Conservation (phyloP, 2,329 filamentous ascomycete species). For the Alternaria ventricosa region DNA sequence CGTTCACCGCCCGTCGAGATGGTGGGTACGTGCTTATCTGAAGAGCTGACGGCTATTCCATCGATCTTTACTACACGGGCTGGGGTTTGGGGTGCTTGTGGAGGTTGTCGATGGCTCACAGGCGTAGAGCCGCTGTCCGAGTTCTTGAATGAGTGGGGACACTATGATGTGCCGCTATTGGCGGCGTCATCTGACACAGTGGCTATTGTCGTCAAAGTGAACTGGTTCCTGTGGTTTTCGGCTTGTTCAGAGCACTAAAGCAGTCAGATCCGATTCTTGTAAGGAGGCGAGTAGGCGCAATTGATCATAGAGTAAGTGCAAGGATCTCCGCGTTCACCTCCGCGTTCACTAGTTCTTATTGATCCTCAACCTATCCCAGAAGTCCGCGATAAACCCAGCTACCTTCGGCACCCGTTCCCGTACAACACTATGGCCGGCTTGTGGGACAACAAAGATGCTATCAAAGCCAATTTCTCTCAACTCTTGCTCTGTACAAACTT, state of each 20-base stretch:
- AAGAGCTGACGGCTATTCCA: background rate
- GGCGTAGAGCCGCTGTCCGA: background rate
- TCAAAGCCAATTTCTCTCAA: conserved; percentile 43
- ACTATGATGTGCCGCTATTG: too few species aligned
- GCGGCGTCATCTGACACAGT: background rate
- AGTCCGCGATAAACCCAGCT: conserved; percentile 38
- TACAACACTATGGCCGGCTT: conserved; percentile 52
- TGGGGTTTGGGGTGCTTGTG: background rate
- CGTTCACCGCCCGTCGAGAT: background rate
- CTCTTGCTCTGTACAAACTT: conserved; percentile 41
- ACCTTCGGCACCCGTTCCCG: conserved; percentile 49
- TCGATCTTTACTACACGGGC: background rate
- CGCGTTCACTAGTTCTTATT: background rate
- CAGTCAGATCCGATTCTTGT: background rate
- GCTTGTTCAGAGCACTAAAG: background rate
- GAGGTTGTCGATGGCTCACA: background rate
- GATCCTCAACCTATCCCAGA: conserved; percentile 28
- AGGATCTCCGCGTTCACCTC: background rate
- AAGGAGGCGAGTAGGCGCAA: background rate
- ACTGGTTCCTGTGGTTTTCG: background rate
- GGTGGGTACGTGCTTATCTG: too few species aligned
- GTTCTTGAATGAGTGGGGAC: background rate
- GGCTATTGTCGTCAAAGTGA: background rate
- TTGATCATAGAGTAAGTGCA: background rate
- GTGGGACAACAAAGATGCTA: conserved; percentile 47